Conservation (phyloP, 306 rosid species). For the Bauhinia variegata region DNA sequence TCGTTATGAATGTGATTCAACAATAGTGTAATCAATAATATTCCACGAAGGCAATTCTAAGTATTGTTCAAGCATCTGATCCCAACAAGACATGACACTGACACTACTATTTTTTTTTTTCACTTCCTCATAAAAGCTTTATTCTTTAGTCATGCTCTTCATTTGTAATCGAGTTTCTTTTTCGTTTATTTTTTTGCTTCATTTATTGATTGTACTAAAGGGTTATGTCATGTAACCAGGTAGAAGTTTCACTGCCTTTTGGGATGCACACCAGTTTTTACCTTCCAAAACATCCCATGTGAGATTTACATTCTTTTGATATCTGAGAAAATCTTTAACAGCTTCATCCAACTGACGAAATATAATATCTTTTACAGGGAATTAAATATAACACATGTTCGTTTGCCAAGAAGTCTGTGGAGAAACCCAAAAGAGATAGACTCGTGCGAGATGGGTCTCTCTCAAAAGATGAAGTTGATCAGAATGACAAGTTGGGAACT, state of each 20-base stretch:
- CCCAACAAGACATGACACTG: not conserved
- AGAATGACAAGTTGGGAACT: constrained; percentile 44
- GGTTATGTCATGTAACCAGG: constrained; percentile 39
- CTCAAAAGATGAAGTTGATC: constrained; percentile 46
- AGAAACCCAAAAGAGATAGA: constrained; percentile 53
- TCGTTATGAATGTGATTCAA: no score
- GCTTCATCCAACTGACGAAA: constrained; percentile 1
- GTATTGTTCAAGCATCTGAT: not conserved
- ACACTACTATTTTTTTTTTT: not conserved
- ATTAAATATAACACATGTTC: constrained; percentile 43
- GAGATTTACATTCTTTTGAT: constrained; percentile 28
- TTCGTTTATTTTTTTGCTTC: constrained; percentile 8
- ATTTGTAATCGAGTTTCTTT: constrained; percentile 1
- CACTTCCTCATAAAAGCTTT: constrained; percentile 1
- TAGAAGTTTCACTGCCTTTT: constrained; percentile 35
- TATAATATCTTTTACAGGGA: constrained; percentile 43
- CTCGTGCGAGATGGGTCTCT: constrained; percentile 45
- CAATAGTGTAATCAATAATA: no score
- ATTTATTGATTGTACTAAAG: constrained; percentile 22
- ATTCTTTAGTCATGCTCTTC: constrained; percentile 3
- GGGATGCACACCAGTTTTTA: constrained; percentile 32
- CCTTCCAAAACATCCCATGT: constrained; percentile 37
- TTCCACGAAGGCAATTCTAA: no score
- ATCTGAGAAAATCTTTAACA: not conserved
- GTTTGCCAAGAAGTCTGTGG: constrained; percentile 59